Conservation (phyloP, 2,329 filamentous ascomycete genomes). For the Zymoseptoria pseudotritici region DNA sequence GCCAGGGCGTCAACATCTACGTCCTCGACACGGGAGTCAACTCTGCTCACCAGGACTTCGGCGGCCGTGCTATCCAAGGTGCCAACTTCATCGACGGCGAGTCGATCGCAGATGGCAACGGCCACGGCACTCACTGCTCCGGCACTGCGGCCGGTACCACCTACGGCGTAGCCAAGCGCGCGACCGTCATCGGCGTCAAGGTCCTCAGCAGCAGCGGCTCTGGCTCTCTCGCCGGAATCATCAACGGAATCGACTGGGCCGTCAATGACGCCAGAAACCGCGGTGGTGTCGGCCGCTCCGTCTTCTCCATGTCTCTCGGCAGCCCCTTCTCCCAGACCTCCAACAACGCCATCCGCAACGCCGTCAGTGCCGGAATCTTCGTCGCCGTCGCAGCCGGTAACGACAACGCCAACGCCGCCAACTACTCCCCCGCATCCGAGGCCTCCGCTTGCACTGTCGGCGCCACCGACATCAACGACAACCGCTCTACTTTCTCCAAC, state of each 20-base stretch:
- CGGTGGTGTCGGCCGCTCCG: conserved; percentile 58
- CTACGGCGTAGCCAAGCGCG: conserved; percentile 43
- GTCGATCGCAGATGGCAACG: conserved; percentile 42
- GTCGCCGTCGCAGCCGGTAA: conserved; percentile 34
- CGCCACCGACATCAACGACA: conserved; percentile 27
- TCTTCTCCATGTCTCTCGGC: conserved; percentile 36
- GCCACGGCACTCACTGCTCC: conserved; percentile 70
- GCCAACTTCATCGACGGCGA: conserved; percentile 26
- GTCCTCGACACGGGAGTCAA: conserved; percentile 19
- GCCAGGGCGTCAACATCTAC: conserved; percentile 11
- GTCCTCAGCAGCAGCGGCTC: conserved; percentile 39
- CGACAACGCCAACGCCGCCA: conserved; percentile 23
- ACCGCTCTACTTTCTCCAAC: conserved; percentile 34
- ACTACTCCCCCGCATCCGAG: conserved; percentile 30
- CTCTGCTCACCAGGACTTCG: conserved; percentile 28
- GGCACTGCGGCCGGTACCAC: conserved; percentile 65
- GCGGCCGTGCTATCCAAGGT: conserved; percentile 27
- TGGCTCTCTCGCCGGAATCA: conserved; percentile 38
- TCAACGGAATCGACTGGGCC: conserved; percentile 42
- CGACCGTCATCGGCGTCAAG: conserved; percentile 44
- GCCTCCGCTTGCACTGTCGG: conserved; percentile 29
- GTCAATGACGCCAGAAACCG: conserved; percentile 54
- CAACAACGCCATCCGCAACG: conserved; percentile 33
- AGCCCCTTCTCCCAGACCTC: conserved; percentile 30
- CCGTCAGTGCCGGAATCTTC: conserved; percentile 33